Evolutionary conservation across 2,329 filamentous ascomycete genomes (phyloP).

Genomic region (Huntiella abstrusa): DNA sequence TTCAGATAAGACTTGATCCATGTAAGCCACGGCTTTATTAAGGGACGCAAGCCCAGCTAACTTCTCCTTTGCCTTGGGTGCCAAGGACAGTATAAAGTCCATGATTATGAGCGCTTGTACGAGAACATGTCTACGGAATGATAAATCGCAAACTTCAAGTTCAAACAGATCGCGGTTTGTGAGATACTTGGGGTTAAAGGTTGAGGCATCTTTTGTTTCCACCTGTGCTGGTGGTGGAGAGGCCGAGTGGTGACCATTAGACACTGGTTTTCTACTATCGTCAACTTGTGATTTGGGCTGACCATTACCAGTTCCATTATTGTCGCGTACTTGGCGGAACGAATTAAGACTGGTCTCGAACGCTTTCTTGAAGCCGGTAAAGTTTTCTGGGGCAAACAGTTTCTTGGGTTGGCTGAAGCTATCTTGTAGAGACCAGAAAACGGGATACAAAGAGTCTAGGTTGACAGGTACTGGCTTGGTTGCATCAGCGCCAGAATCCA

Average conservation of each 20-base stretch:
- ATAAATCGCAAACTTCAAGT: slow-evolving; percentile 85
- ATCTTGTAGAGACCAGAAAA: slow-evolving; percentile 87
- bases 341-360: slow-evolving; percentile 46
- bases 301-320: slow-evolving; percentile 23
- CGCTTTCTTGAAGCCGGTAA: slow-evolving; percentile 64
- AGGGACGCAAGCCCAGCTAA: slow-evolving; percentile 43
- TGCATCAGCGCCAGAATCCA: slow-evolving; percentile 33
- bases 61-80: slow-evolving; percentile 63
- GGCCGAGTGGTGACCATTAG: background rate
- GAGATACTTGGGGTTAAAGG: slow-evolving; percentile 89
- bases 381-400: slow-evolving; percentile 53
- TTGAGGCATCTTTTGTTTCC: slow-evolving; percentile 15
- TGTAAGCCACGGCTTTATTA: slow-evolving; percentile 79
- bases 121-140: slow-evolving; percentile 82
- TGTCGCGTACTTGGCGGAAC: slow-evolving; percentile 32
- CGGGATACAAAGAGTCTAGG: slow-evolving; percentile 59
- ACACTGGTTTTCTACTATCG: background rate
- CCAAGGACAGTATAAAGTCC: slow-evolving; percentile 86
- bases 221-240: background rate
- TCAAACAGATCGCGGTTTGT: slow-evolving; percentile 96
- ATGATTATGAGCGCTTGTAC: slow-evolving; percentile 89
- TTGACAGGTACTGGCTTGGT: slow-evolving; percentile 20
- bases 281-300: background rate
- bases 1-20: slow-evolving; percentile 53
- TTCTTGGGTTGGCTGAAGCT: slow-evolving; percentile 79